These are phyloP conservation scores for Botrytis hyacinthi DNA, from an alignment of 2,329 filamentous ascomycete species.

Conservation along the genomic window DNA sequence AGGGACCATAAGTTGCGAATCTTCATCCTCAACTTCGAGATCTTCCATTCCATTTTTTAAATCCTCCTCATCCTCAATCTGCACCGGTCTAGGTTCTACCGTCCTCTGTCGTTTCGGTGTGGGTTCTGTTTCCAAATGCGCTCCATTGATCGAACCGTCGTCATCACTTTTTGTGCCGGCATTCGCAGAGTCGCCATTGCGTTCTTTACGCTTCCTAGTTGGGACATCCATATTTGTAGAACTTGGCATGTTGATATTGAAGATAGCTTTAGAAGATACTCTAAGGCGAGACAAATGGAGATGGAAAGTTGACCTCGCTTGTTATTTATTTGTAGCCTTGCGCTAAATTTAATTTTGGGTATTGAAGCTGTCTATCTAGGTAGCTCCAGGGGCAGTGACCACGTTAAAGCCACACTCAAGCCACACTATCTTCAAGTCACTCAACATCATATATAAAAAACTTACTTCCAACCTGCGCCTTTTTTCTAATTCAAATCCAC, in stretches of 20 bases:
- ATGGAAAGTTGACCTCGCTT: constrained; percentile 21
- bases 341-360: constrained; percentile 13
- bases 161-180: not conserved
- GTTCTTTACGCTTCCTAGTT: constrained; percentile 17
- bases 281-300: not conserved
- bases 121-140: constrained; percentile 10
- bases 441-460: not conserved
- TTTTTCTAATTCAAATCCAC: not conserved
- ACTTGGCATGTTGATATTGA: not conserved
- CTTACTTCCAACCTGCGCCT: not conserved
- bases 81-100: constrained; percentile 9
- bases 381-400: not conserved
- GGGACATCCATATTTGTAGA: constrained; percentile 11
- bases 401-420: not conserved
- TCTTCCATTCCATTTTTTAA: constrained; percentile 34
- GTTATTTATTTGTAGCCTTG: constrained; percentile 18
- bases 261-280: not conserved
- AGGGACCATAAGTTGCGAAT: constrained; percentile 42
- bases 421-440: not conserved
- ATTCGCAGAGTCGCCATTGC: constrained; percentile 6
- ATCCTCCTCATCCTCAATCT: constrained; percentile 29
- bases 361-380: not conserved
- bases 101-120: constrained; percentile 19
- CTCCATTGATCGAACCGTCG: not conserved
- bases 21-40: constrained; percentile 39